Evolutionary conservation across 2,329 filamentous ascomycete species (phyloP).

Genomic region (Neonectria neomacrospora): DNA sequence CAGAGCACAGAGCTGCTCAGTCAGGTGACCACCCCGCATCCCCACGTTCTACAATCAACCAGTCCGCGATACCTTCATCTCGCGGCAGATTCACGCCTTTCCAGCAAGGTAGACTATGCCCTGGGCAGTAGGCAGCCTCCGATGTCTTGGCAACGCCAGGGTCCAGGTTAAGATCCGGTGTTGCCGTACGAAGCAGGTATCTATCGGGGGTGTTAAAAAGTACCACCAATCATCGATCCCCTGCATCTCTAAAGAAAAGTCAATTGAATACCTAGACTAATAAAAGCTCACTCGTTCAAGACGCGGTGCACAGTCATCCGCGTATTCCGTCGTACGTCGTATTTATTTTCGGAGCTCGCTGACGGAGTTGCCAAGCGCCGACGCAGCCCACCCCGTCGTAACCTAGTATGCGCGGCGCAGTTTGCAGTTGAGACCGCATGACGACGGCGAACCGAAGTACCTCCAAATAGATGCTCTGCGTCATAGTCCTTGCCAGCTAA

Average conservation of each 20-base stretch:
- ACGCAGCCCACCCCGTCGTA: background rate
- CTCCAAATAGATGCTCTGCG: constrained; percentile 6
- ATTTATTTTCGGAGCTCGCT: background rate
- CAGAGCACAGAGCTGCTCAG: background rate
- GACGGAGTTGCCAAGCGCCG: background rate
- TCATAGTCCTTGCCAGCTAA: background rate
- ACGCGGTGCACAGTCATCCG: background rate
- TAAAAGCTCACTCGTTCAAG: background rate
- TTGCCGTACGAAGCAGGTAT: background rate
- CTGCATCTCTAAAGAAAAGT: no score
- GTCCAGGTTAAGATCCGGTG: background rate
- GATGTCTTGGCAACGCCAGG: no score
- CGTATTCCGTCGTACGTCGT: background rate
- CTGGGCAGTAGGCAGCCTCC: background rate
- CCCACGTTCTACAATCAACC: constrained; percentile 1
- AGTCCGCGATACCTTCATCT: no score
- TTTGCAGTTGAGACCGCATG: constrained; percentile 12
- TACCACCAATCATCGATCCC: background rate
- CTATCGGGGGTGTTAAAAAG: no score
- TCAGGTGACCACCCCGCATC: constrained; percentile 10
- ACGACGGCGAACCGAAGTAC: constrained; percentile 2
- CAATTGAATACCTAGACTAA: background rate
- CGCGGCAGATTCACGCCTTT: no score
- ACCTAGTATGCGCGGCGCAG: constrained; percentile 11
- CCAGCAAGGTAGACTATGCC: background rate